phyloP scores from a whole-genome alignment of 192 early-diverging fungal species.

The Linnemannia elongata region DNA sequence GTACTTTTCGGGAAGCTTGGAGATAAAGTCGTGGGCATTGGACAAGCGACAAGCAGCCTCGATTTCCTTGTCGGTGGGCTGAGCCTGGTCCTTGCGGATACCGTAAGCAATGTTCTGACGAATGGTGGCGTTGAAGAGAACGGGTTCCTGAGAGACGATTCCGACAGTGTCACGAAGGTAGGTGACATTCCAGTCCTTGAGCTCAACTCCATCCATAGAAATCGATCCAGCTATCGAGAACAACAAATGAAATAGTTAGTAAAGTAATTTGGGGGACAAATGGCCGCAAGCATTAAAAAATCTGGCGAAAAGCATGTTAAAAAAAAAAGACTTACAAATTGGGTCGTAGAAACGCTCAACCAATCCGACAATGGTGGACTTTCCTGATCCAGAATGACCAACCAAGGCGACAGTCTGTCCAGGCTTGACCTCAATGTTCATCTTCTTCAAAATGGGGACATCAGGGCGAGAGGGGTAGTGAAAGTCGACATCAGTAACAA shows the following conservation, averaged over 20 bases:
- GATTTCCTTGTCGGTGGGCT: conserved; percentile 68
- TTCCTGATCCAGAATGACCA: conserved; percentile 87
- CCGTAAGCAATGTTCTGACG: conserved; percentile 86
- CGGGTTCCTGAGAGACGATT: conserved; percentile 93
- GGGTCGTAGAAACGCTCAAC: conserved; percentile 88
- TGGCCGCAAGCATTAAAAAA: conserved; percentile 76
- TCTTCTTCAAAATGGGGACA: conserved; percentile 80
- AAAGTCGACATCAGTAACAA: conserved; percentile 84
- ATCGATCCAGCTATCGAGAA: conserved; percentile 65
- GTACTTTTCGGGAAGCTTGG: conserved; percentile 80
- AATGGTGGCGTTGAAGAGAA: conserved; percentile 87
- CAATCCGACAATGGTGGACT: conserved; percentile 81
- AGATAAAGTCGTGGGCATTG: conserved; percentile 85
- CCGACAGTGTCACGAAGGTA: conserved; percentile 93
- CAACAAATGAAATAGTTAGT: background rate
- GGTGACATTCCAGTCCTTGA: conserved; percentile 83
- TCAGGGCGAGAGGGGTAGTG: conserved; percentile 86
- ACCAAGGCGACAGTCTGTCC: conserved; percentile 93
- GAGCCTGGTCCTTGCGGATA: conserved; percentile 59
- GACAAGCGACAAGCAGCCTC: conserved; percentile 73
- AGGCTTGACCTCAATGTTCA: conserved; percentile 77
- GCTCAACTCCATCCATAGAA: conserved; percentile 80
- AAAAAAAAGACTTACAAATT: conserved; percentile 62
- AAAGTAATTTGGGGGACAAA: background rate
- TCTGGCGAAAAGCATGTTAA: conserved; percentile 66